Evolutionary conservation across 768 basidiomycete species (phyloP).

Genomic region (Leccinum truebloodii): DNA sequence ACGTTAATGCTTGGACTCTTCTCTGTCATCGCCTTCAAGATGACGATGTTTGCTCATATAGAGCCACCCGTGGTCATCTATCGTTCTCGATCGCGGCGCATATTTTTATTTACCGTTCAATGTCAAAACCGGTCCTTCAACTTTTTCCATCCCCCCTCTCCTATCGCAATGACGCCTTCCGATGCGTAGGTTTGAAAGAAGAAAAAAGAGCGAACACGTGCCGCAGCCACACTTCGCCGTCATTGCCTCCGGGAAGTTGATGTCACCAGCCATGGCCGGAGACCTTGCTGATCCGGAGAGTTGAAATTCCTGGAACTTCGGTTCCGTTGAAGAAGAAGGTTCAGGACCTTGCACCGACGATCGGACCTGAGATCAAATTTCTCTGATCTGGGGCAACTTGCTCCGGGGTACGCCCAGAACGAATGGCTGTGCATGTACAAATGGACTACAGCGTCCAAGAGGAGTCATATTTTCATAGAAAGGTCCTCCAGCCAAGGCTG

Average conservation of each 20-base stretch:
- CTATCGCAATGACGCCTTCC: slow-evolving; percentile 51
- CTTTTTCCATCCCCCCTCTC: slow-evolving; percentile 68
- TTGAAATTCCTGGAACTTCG: slow-evolving; percentile 50
- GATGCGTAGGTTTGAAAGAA: slow-evolving; percentile 56
- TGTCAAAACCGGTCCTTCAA: slow-evolving; percentile 40
- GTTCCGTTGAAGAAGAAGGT: slow-evolving; percentile 61
- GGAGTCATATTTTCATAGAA: slow-evolving; percentile 66
- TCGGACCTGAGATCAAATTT: slow-evolving; percentile 74
- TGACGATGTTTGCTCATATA: neutral
- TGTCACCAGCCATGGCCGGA: slow-evolving; percentile 64
- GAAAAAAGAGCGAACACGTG: neutral
- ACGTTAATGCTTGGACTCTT: neutral
- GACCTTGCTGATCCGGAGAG: slow-evolving; percentile 67
- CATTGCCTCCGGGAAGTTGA: slow-evolving; percentile 49
- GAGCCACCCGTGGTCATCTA: neutral
- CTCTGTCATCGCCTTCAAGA: too few relatives aligned
- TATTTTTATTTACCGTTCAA: neutral
- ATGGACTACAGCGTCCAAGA: slow-evolving; percentile 28
- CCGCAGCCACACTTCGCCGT: slow-evolving; percentile 64
- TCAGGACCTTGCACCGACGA: slow-evolving; percentile 64
- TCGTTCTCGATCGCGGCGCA: neutral
- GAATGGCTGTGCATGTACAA: slow-evolving; percentile 63
- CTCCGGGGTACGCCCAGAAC: slow-evolving; percentile 55
- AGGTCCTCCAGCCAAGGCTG: neutral
- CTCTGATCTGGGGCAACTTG: slow-evolving; percentile 71